Conservation (phyloP, 2,329 filamentous ascomycete genomes). For the Exophiala lecanii-corni region DNA sequence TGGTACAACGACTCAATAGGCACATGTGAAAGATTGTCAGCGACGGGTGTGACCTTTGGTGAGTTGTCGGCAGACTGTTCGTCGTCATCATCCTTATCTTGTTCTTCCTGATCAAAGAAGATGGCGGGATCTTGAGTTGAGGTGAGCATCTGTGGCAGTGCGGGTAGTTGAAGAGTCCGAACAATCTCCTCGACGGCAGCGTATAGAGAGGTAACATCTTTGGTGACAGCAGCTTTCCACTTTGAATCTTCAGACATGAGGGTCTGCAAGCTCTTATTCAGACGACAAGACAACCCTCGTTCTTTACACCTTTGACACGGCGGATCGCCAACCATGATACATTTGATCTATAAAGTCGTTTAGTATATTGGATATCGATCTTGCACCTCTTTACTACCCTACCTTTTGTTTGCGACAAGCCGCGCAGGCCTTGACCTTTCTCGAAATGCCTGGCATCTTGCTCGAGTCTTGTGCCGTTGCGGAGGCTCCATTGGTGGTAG, state of each 20-base stretch:
- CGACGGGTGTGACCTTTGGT: conserved; percentile 28
- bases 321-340: conserved; percentile 48
- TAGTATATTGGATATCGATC: conserved; percentile 4
- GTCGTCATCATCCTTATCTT: conserved; percentile 43
- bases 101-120: conserved; percentile 34
- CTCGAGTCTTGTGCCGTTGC: conserved; percentile 4
- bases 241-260: conserved; percentile 46
- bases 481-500: conserved; percentile 17
- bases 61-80: conserved; percentile 38
- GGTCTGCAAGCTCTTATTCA: conserved; percentile 50
- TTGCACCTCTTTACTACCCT: neutral
- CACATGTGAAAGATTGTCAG: conserved; percentile 31
- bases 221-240: conserved; percentile 35
- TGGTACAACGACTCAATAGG: conserved; percentile 36
- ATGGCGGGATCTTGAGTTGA: conserved; percentile 27
- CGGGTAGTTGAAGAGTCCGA: conserved; percentile 35
- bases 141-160: conserved; percentile 34
- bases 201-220: conserved; percentile 31
- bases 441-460: conserved; percentile 34
- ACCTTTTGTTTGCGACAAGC: conserved; percentile 53
- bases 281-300: conserved; percentile 46
- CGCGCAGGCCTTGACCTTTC: conserved; percentile 47
- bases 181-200: conserved; percentile 32
- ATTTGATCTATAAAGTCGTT: conserved; percentile 36
- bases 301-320: conserved; percentile 48